phyloP scores from a whole-genome alignment of 208 protist genomes.

The Crithidia brevicula region DNA sequence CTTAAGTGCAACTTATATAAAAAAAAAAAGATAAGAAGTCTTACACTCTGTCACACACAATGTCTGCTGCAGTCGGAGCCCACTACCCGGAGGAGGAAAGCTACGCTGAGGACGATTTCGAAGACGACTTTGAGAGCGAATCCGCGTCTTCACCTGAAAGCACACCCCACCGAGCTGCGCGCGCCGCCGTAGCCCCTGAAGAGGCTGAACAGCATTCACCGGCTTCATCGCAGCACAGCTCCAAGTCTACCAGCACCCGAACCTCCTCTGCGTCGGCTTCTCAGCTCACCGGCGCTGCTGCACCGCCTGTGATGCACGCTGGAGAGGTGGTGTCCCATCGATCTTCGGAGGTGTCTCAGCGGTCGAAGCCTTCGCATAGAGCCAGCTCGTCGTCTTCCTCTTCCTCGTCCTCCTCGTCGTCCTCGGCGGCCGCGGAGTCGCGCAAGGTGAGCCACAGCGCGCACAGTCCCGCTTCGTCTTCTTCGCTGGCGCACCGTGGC shows the following conservation, averaged over 20 bases:
- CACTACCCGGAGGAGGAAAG: conserved; percentile 15
- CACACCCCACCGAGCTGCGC: neutral
- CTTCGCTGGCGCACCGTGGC: too few species aligned
- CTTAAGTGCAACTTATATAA: too few species aligned
- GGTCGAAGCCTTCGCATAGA: neutral
- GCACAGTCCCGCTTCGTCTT: too few species aligned
- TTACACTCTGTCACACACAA: neutral
- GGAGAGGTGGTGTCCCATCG: neutral
- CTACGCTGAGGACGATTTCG: conserved; percentile 45
- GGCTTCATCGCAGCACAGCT: neutral
- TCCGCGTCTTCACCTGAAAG: neutral
- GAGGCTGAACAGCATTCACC: neutral
- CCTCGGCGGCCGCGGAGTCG: neutral
- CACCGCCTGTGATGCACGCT: neutral
- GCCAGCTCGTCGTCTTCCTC: neutral
- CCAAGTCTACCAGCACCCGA: neutral
- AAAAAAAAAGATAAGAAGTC: neutral
- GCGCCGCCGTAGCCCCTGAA: neutral
- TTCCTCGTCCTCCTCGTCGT: conserved; percentile 2
- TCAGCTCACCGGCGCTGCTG: neutral
- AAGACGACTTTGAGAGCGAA: conserved; percentile 51
- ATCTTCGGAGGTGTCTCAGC: neutral
- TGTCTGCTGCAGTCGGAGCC: conserved; percentile 13
- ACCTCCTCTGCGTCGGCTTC: neutral
- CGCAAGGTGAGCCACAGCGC: neutral